These are phyloP conservation scores for Myrica gale DNA, from an alignment of 306 rosid genomes.

Conservation along the genomic window DNA sequence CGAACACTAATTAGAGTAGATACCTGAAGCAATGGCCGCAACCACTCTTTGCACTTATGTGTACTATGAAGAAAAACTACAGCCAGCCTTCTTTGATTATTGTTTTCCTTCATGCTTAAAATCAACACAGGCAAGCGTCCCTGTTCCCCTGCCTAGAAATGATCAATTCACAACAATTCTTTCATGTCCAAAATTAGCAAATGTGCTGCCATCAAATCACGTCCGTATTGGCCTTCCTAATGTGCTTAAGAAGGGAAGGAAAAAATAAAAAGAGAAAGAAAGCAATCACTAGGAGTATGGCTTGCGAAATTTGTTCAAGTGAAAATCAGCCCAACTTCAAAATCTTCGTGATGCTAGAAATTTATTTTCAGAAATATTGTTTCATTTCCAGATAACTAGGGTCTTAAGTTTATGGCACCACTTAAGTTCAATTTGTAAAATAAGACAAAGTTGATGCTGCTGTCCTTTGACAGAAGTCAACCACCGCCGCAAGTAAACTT, in stretches of 20 bases:
- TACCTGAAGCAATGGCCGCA: conserved; percentile 85
- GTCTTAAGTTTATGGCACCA: background rate
- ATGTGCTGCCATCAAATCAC: background rate
- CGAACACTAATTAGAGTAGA: background rate
- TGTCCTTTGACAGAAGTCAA: background rate
- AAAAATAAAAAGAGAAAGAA: background rate
- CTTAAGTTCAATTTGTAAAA: background rate
- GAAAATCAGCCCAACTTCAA: background rate
- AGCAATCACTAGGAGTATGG: background rate
- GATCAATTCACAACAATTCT: conserved; percentile 8
- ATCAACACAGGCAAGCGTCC: conserved; percentile 80
- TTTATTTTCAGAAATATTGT: background rate
- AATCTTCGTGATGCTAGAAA: background rate
- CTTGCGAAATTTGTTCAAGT: background rate
- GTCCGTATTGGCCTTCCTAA: background rate
- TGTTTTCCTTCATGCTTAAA: conserved; percentile 62
- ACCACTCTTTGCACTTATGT: conserved; percentile 58
- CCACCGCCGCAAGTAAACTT: background rate
- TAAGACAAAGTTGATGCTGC: background rate
- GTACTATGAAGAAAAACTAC: conserved; percentile 78
- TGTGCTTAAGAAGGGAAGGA: background rate
- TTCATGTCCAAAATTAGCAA: conserved; percentile 14
- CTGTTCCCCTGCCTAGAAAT: conserved; percentile 79
- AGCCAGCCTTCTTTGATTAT: conserved; percentile 54
- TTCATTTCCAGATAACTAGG: background rate